phyloP scores from a whole-genome alignment of 768 basidiomycete genomes.

The Wakefieldia striispora region DNA sequence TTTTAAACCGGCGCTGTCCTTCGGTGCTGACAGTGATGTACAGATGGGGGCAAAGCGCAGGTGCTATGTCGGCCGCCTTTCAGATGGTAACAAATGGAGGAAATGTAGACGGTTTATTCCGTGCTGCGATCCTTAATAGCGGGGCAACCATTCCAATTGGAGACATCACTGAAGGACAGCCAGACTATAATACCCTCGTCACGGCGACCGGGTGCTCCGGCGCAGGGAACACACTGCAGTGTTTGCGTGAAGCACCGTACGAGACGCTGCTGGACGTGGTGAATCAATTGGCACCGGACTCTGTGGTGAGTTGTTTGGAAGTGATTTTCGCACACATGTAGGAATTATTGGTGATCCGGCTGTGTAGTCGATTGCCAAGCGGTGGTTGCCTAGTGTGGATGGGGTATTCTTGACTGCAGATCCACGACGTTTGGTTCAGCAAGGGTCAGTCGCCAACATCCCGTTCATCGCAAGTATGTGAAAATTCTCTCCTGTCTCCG shows the following conservation, averaged over 20 bases:
- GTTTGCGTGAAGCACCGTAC: conserved; percentile 34
- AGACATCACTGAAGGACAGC: conserved; percentile 21
- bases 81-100: conserved; percentile 31
- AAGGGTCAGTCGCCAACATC: conserved; percentile 26
- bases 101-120: conserved; percentile 23
- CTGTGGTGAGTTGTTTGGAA: too few species aligned
- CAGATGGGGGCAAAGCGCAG: conserved; percentile 37
- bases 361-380: conserved; percentile 28
- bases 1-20: too few species aligned
- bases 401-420: conserved; percentile 36
- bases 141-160: conserved; percentile 32
- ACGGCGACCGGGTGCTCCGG: conserved; percentile 29
- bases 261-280: conserved; percentile 31
- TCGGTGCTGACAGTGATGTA: too few species aligned
- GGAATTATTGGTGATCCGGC: too few species aligned
- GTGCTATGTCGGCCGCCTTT: conserved; percentile 33
- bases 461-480: conserved; percentile 1
- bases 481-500: not conserved
- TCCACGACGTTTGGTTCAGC: conserved; percentile 31
- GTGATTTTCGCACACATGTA: too few species aligned
- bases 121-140: conserved; percentile 39
- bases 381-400: conserved; percentile 42
- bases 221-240: conserved; percentile 29
- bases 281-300: conserved; percentile 22
- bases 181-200: conserved; percentile 32